Evolutionary conservation across 768 basidiomycete genomes (phyloP).

Genomic region (Tylopilus felleus): DNA sequence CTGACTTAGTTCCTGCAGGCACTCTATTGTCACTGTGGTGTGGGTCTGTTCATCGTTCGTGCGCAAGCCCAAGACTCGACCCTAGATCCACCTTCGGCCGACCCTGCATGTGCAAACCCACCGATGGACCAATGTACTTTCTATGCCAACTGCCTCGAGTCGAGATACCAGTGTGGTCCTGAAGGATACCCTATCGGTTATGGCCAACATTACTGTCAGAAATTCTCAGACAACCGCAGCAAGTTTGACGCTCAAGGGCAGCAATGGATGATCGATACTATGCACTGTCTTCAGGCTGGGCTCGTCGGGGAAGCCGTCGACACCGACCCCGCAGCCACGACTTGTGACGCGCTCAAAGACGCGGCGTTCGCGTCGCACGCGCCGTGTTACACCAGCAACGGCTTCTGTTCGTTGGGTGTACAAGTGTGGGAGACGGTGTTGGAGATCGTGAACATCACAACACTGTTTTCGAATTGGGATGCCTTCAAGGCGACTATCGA

Average conservation of each 20-base stretch:
- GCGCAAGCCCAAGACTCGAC: neutral
- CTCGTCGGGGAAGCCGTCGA: constrained; percentile 37
- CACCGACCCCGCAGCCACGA: constrained; percentile 4
- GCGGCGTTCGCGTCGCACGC: constrained; percentile 43
- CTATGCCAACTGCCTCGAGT: constrained; percentile 44
- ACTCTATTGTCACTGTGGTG: neutral
- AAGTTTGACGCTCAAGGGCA: constrained; percentile 34
- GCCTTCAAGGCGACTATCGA: constrained; percentile 11
- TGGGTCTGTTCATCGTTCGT: neutral
- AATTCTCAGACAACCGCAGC: constrained; percentile 32
- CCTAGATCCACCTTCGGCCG: constrained; percentile 14
- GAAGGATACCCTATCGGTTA: constrained; percentile 43
- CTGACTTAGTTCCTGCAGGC: neutral
- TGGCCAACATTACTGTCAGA: constrained; percentile 40
- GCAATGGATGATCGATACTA: constrained; percentile 43
- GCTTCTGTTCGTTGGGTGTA: constrained; percentile 38
- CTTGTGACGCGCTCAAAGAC: constrained; percentile 34
- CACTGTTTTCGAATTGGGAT: constrained; percentile 17
- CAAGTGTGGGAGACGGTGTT: constrained; percentile 38
- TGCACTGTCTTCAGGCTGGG: constrained; percentile 44
- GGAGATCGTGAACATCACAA: constrained; percentile 25
- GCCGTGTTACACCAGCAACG: constrained; percentile 39
- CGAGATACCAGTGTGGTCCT: constrained; percentile 43
- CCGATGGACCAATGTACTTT: constrained; percentile 40
- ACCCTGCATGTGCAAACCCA: constrained; percentile 27